Evolutionary conservation across 1,284 basidiomycete species (phyloP), one percentile per base, ranked within the genome.

Genomic region (Mycena sp.): DNA sequence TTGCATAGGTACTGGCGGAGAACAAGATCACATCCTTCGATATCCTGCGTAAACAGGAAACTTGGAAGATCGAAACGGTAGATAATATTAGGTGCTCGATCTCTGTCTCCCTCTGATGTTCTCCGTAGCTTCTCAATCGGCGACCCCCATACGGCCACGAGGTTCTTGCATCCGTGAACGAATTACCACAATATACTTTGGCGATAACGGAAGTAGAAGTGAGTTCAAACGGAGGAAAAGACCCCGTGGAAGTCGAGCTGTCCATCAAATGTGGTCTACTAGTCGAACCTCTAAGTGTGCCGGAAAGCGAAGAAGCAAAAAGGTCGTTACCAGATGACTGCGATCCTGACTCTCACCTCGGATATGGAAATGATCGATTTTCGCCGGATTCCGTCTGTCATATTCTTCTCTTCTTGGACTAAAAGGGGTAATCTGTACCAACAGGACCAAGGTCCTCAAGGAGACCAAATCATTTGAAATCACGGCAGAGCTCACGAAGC

Each of bases 281-380:
- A 0, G 69, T 74, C 25, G 76, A 81, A 23, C 68, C 68, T 29
- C 63, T 65, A 0, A n/a, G n/a, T n/a, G n/a, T n/a, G 53, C n/a
- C n/a, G n/a, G n/a, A n/a, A 59, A 19, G 61, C 28, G 75, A 73
- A 56, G 53, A 75, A 68, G 67, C 65, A n/a, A n/a, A n/a, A n/a
- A n/a, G n/a, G n/a, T n/a, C n/a, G n/a, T n/a, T n/a, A n/a, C n/a
- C n/a, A n/a, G 61, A 87, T 87, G 83, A 92, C 92, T 0, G 80
- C 83, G 21, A 80, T 94, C n/a, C 73, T 93, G 49, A 88, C 89
- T 4, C 59, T 91, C 35, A 92, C 89, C 0, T 93, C 91, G 2
- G 91, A 93, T 71, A 73, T 86, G 70, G 81, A 85, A 32, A 85
- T 90, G 57, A 73, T 94, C 60, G 92, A 94, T 72, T 93, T 91